A percentile compares a stretch with the other conserved stretches of the same genome.
These are phyloP conservation scores for Aethionema arabicum DNA, from an alignment of 345 rosid species.

Conservation along the genomic window DNA sequence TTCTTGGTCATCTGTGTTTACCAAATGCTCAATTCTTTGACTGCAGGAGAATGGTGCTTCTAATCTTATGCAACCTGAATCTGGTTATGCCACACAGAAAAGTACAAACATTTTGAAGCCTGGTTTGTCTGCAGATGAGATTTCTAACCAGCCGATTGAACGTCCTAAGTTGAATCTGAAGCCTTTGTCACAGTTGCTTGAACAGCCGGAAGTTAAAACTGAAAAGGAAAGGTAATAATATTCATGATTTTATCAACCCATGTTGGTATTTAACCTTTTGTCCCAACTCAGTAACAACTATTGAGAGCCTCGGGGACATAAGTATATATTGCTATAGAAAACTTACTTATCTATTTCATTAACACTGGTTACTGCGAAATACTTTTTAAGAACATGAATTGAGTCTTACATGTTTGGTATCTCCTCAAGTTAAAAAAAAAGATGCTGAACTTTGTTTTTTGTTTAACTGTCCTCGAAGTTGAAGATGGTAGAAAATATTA, in stretches of 20 bases:
- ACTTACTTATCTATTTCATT: slow-evolving; percentile 5
- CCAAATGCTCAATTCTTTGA: slow-evolving; percentile 14
- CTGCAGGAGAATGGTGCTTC: slow-evolving; percentile 37
- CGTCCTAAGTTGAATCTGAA: slow-evolving; percentile 64
- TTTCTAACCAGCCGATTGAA: slow-evolving; percentile 49
- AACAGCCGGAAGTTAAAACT: slow-evolving; percentile 45
- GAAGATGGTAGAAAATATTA: slow-evolving; percentile 14
- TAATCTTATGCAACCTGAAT: slow-evolving; percentile 38
- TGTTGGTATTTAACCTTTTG: slow-evolving; percentile 2
- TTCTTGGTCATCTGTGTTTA: slow-evolving; percentile 15
- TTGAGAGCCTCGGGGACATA: slow-evolving; percentile 16
- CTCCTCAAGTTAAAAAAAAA: slow-evolving; percentile 7
- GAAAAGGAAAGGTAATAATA: slow-evolving; percentile 62
- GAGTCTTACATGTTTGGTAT: slow-evolving; percentile 18
- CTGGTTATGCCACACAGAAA: slow-evolving; percentile 33
- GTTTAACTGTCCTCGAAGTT: slow-evolving; percentile 19
- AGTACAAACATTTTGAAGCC: slow-evolving; percentile 38
- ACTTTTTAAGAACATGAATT: slow-evolving; percentile 16
- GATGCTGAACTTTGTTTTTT: slow-evolving; percentile 13
- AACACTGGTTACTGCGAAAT: slow-evolving; percentile 4
- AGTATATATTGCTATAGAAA: slow-evolving; percentile 6
- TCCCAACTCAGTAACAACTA: slow-evolving; percentile 13
- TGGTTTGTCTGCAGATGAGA: slow-evolving; percentile 46
- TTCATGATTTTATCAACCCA: not conserved
- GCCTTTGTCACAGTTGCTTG: slow-evolving; percentile 58